phyloP scores from a whole-genome alignment of 1,139 yeast genomes.

The Candida gigantensis region DNA sequence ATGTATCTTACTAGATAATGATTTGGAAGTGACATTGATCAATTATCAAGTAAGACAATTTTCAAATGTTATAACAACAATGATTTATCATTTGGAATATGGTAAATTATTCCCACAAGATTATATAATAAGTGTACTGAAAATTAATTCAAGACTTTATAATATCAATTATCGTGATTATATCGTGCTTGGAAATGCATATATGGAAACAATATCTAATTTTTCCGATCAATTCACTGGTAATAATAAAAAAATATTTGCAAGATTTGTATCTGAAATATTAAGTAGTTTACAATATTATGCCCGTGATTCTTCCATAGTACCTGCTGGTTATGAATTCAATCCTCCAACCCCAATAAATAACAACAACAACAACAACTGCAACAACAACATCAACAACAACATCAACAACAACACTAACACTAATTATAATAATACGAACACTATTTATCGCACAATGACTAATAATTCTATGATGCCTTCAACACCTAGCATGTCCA shows the following conservation, averaged over 20 bases:
- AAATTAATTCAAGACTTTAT: slow-evolving; percentile 23
- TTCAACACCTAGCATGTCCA: slow-evolving; percentile 4
- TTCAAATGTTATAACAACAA: slow-evolving; percentile 20
- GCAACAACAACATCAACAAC: neutral
- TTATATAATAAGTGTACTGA: slow-evolving; percentile 15
- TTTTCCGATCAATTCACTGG: slow-evolving; percentile 12
- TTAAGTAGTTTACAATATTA: slow-evolving; percentile 18
- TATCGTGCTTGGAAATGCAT: slow-evolving; percentile 23
- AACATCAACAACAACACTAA: too few species aligned
- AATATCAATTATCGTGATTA: slow-evolving; percentile 19
- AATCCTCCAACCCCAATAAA: too few species aligned
- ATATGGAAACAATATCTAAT: slow-evolving; percentile 17
- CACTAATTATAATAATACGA: neutral
- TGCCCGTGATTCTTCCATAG: slow-evolving; percentile 11
- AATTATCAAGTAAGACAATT: slow-evolving; percentile 22
- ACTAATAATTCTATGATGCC: neutral
- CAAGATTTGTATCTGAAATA: slow-evolving; percentile 19
- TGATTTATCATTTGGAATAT: slow-evolving; percentile 20
- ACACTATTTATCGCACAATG: neutral
- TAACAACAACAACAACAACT: neutral
- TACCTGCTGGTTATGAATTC: neutral
- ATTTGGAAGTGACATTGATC: slow-evolving; percentile 14
- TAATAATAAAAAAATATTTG: slow-evolving; percentile 16
- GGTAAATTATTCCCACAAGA: slow-evolving; percentile 17
- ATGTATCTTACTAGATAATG: slow-evolving; percentile 1